Evolutionary conservation across 306 rosid genomes (phyloP), one percentile per base, ranked within the genome.

Genomic region (Begonia peltatifolia): DNA sequence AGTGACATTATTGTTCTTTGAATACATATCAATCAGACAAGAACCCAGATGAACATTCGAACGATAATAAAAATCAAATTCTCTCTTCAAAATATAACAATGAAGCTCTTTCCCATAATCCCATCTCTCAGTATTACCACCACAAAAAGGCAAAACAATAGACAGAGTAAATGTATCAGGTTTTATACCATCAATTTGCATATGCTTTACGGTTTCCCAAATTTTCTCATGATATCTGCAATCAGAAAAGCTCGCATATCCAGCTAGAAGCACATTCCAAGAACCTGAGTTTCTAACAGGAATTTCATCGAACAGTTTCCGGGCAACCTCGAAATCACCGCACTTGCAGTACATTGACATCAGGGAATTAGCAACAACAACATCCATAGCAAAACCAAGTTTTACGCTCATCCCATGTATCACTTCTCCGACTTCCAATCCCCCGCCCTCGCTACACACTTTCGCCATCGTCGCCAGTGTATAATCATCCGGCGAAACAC

Each of bases 21-120:
- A 77, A 71, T 84, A 84, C 88, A 84, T 79, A 66, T 88, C 94
- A 49, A 84, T 84, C 74, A 81, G 77, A 68, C 93, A 71, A n/a
- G 88, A 84, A 18, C 96, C 87, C 0, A 81, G 14, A 69, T 77
- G 83, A 70, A 75, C 70, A 67, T 84, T 84, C 0, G 71, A 73
- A 10, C 66, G 76, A 44, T 61, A 61, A 52, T 53, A 41, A 46
- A 61, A 69, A 52, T 79, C 80, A 59, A 69, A 46, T 10, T 54
- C 74, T 55, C 74, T 71, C 78, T 76, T 82, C 47, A 82, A 66
- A 47, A 75, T 55, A 69, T 75, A 77, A 60, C 81, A 82, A 43
- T 82, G 95, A 59, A 86, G 76, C 68, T 82, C 95, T 53, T 67
- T 77, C 58, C 95, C 95, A 71, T 73, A 62, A 65, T 72, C 71